Base-by-base conservation (phyloP, 2,329 filamentous ascomycete genomes). In the Colletotrichum camelliae region DNA sequence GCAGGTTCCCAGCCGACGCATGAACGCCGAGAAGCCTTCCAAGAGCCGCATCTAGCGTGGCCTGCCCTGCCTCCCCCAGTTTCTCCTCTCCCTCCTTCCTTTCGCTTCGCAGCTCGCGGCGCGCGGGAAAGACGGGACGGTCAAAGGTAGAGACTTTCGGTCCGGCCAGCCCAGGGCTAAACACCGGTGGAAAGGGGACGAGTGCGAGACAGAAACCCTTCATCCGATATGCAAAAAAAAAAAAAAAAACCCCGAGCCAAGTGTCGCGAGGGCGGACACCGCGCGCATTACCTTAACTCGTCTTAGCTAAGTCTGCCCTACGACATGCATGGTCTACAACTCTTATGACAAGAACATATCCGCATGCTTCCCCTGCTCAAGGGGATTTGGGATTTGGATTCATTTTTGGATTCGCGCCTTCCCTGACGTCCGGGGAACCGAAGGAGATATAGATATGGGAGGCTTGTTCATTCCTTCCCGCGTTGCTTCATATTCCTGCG, bases 1-100 rank as follows among this genome's bases (percentile, higher is more conserved):
- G 10, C n/a, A 2, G 1, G 10, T 52, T n/a, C 43, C n/a, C 43
- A 48, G 18, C 43, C 43, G 43, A 1, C 70, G 71, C 71, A 73
- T 73, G 24, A 61, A 64, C 66, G 71, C 66, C 39, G 66, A 64
- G 57, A 70, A 64, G 27, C n/a, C 55, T 73, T 73, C 57, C 66
- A 73, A 64, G 65, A 70, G 66, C 71, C 71, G 71, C 71, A 70
- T 62, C 66, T 18, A 16, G 21, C n/a, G 13, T 16, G 6, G 29
- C 29, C 29, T 31, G 37, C 64, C 64, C 48, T 66, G 64, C 31
- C 31, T 24, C 31, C 18, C 35, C 16, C 29, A 31, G 52, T 21
- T 57, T 57, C 12, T 57, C 21, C 21, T 13, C 61, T n/a, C n/a
- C n/a, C n/a, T n/a, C 31, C 31, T 33, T 33, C 43, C 6, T 24